Conservation (phyloP, 768 basidiomycete species). For the Psilocybe subaeruginosa region DNA sequence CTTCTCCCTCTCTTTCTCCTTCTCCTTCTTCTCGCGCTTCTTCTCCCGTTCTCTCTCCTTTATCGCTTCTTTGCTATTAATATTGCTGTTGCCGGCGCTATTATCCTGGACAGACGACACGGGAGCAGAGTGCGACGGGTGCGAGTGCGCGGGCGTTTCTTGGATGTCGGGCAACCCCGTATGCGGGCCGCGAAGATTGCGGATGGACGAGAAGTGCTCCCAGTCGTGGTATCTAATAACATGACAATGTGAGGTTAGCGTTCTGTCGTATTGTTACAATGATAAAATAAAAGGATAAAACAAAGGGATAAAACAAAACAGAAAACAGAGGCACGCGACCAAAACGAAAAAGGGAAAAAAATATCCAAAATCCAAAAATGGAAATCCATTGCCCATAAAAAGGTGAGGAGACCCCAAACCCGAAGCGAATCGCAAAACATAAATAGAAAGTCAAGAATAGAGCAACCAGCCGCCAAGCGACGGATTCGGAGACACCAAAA, state of each 20-base stretch:
- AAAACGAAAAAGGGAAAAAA: conserved; percentile 3
- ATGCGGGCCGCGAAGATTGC: conserved; percentile 85
- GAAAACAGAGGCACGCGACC: not conserved
- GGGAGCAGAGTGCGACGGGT: not conserved
- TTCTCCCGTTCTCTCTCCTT: conserved; percentile 28
- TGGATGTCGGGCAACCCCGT: conserved; percentile 67
- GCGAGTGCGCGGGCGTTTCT: conserved; percentile 40
- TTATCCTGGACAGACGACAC: not conserved
- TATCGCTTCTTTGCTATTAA: not conserved
- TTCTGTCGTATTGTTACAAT: not conserved
- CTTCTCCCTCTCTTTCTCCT: conserved; percentile 23
- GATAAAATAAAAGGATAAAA: not conserved
- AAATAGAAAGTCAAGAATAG: no score
- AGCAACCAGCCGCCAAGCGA: no score
- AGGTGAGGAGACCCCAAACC: not conserved
- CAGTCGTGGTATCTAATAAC: conserved; percentile 80
- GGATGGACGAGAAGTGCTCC: conserved; percentile 95
- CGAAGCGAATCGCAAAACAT: no score
- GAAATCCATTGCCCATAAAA: not conserved
- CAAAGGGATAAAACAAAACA: conserved; percentile 1
- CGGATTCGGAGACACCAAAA: no score
- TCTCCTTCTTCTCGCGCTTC: conserved; percentile 26
- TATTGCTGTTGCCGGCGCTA: not conserved
- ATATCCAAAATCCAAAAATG: not conserved
- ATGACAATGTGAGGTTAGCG: no score